A percentile compares a stretch with the other conserved stretches of the same genome.
Conservation (phyloP, 805 yeast genomes). For the Cyberlindnera petersonii region DNA sequence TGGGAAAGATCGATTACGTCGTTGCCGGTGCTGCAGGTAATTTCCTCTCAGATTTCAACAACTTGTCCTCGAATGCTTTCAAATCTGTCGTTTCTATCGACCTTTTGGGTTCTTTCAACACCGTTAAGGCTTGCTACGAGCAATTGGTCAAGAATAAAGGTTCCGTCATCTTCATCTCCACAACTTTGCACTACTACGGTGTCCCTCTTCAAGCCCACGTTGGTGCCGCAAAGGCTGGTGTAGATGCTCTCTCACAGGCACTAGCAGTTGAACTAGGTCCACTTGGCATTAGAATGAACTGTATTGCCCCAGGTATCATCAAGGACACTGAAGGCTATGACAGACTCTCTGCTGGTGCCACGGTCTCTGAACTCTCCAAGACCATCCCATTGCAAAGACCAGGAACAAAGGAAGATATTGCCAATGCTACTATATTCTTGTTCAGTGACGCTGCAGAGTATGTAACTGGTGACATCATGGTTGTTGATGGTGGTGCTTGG, state of each 20-base stretch:
- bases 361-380: slow-evolving; percentile 37
- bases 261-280: slow-evolving; percentile 92
- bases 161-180: slow-evolving; percentile 70
- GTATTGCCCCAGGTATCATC: slow-evolving; percentile 91
- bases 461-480: slow-evolving; percentile 70
- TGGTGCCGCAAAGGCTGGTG: slow-evolving; percentile 93
- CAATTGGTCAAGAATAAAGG: slow-evolving; percentile 68
- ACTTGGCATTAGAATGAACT: slow-evolving; percentile 75
- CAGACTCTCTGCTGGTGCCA: slow-evolving; percentile 47
- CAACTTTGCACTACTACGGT: slow-evolving; percentile 88
- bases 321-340: slow-evolving; percentile 82
- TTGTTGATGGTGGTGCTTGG: slow-evolving; percentile 93
- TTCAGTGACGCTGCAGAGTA: slow-evolving; percentile 80
- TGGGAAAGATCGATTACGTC: slow-evolving; percentile 81
- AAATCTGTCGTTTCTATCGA: slow-evolving; percentile 85
- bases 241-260: slow-evolving; percentile 81
- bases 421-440: slow-evolving; percentile 78
- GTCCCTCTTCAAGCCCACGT: slow-evolving; percentile 88
- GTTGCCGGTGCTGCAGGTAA: slow-evolving; percentile 98
- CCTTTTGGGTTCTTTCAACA: slow-evolving; percentile 82
- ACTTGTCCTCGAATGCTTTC: slow-evolving; percentile 80
- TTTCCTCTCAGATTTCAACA: slow-evolving; percentile 75
- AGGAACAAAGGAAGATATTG: slow-evolving; percentile 76
- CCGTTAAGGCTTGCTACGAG: slow-evolving; percentile 75
- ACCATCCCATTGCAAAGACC: slow-evolving; percentile 56